Evolutionary conservation across 306 rosid species (phyloP).

Genomic region (Arachis stenosperma): DNA sequence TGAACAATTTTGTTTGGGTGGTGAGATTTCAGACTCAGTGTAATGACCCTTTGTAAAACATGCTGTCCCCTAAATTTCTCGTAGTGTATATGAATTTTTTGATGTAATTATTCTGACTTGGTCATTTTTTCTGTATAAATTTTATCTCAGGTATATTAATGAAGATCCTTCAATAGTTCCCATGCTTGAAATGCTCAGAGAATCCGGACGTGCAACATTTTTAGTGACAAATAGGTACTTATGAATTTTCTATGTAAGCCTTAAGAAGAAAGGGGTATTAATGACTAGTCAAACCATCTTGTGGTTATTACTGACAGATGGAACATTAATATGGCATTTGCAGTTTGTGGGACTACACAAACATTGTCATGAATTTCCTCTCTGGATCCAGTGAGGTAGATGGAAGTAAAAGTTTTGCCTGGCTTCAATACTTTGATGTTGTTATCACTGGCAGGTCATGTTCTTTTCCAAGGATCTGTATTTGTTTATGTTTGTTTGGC

Average conservation of each 20-base stretch:
- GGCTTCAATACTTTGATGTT: slow-evolving; percentile 93
- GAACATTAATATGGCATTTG: slow-evolving; percentile 37
- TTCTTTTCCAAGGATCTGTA: slow-evolving; percentile 30
- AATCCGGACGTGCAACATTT: slow-evolving; percentile 89
- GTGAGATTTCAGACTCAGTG: not conserved
- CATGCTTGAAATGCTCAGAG: slow-evolving; percentile 91
- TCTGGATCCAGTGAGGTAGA: slow-evolving; percentile 54
- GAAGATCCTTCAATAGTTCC: slow-evolving; percentile 82
- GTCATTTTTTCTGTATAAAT: slow-evolving; percentile 25
- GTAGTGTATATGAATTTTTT: slow-evolving; percentile 18
- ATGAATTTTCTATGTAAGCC: slow-evolving; percentile 26
- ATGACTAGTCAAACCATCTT: slow-evolving; percentile 9
- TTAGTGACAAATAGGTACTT: slow-evolving; percentile 94
- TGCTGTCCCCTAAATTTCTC: slow-evolving; percentile 30
- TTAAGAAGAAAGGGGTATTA: not conserved
- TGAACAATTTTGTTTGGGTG: slow-evolving; percentile 24
- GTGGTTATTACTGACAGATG: slow-evolving; percentile 24
- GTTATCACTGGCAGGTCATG: slow-evolving; percentile 94
- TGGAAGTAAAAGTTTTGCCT: slow-evolving; percentile 62
- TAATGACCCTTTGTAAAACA: slow-evolving; percentile 18
- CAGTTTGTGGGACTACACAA: slow-evolving; percentile 99
- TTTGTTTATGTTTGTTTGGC: slow-evolving; percentile 34
- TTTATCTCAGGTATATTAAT: slow-evolving; percentile 74
- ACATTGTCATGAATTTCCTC: slow-evolving; percentile 92
- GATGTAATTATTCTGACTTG: slow-evolving; percentile 30